phyloP scores from a whole-genome alignment of 192 early-diverging fungal species.

The Coemansia sp. region DNA sequence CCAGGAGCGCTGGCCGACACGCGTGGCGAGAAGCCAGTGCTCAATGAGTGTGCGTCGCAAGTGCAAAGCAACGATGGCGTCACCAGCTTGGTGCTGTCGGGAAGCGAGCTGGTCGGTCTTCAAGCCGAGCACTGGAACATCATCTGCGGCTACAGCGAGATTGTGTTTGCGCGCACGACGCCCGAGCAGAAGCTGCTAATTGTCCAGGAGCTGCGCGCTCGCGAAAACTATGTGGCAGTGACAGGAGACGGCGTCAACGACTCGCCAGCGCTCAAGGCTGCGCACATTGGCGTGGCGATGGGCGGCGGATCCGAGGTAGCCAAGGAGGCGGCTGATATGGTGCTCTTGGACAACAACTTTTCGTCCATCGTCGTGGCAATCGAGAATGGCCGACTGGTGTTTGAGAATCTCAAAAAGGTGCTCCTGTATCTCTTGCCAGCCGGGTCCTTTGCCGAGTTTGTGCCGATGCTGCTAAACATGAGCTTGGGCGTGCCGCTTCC shows the following conservation, averaged over 20 bases:
- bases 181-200: conserved; percentile 81
- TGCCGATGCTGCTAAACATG: conserved; percentile 70
- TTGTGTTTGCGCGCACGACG: conserved; percentile 61
- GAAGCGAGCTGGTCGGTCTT: conserved; percentile 61
- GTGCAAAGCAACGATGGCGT: neutral
- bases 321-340: too few species aligned
- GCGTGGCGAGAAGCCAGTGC: neutral
- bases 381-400: too few species aligned
- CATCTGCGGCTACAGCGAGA: conserved; percentile 55
- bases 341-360: too few species aligned
- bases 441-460: conserved; percentile 68
- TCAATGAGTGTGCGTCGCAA: neutral
- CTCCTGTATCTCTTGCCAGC: too few species aligned
- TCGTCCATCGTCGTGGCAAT: too few species aligned
- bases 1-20: neutral
- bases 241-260: conserved; percentile 91
- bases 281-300: conserved; percentile 31
- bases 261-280: conserved; percentile 80
- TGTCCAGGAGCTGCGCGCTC: conserved; percentile 67
- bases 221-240: conserved; percentile 71
- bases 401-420: too few species aligned
- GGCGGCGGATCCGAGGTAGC: too few species aligned
- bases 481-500: conserved; percentile 76
- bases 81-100: conserved; percentile 58
- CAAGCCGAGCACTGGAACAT: conserved; percentile 69